Base-by-base conservation (phyloP, 2,329 filamentous ascomycete genomes). In the Talaromyces marneffei region DNA sequence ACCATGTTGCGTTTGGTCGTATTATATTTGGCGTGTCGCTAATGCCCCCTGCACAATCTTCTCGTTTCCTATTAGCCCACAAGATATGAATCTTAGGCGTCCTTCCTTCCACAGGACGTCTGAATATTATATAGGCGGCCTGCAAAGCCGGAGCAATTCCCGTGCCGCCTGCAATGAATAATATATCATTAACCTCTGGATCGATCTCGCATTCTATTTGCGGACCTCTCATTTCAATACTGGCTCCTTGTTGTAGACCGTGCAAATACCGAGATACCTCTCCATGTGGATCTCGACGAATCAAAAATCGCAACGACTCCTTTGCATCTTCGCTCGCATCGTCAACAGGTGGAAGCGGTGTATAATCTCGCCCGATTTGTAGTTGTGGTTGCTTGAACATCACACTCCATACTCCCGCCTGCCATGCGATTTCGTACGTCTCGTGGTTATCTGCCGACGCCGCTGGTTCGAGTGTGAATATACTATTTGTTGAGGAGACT, bases 361-460 rank as follows among this genome's bases (percentile, higher is more conserved):
- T 97, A 75, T 99, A 99, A 62, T 91, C 87, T 64, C 94, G 80
- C 46, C 91, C 90, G 67, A 99, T 96, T 76, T 97, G 92, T 61
- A 97, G 78, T 73, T 96, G 87, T 2, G 94, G 94, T 77, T 97
- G 94, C 77, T 96, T 96, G 71, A 96, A 86, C 78, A 97, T 89
- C 35, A 97, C 88, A 65, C 88, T 92, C 89, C 91, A 96, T 44
- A 95, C 82, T 4, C 89, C 88, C 60, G 84, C 80, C 46, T 75
- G 74, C 84, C 85, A 87, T 25, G 80, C 80, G 10, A 76, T 67
- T 4, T 73, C 68, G 61, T 82, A 80, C 39, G 76, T 70, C 29
- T 73, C 71, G 46, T 67, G 68, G 46, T 75, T 76, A 63, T 60
- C 65, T 58, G 67, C 72, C 39, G 65, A 69, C 56, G 69, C 65